Percentiles rank a stretch among this genome's conserved stretches.
Evolutionary conservation across 2,329 filamentous ascomycete species (phyloP).

Genomic region (Dothideomycetidae sp.): DNA sequence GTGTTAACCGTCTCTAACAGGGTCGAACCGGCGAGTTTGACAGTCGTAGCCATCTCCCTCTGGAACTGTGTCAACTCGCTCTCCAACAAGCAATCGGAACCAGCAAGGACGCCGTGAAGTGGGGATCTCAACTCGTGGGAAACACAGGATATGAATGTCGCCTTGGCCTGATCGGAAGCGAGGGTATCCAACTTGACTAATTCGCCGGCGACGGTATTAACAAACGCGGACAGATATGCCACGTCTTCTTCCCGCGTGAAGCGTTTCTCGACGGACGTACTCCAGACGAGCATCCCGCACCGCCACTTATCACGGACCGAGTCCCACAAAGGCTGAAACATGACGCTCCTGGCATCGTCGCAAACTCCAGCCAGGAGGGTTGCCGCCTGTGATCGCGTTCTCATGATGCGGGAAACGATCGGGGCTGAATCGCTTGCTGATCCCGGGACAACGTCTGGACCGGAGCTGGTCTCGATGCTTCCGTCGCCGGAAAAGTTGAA

Average conservation of each 20-base stretch:
- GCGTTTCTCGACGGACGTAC: conserved; percentile 26
- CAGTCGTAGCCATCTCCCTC: conserved; percentile 31
- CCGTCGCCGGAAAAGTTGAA: conserved; percentile 17
- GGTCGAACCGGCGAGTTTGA: conserved; percentile 35
- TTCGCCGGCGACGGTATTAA: conserved; percentile 25
- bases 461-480: conserved; percentile 14
- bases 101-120: conserved; percentile 35
- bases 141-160: conserved; percentile 37
- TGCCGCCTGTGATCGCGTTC: no score
- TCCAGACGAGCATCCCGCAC: conserved; percentile 24
- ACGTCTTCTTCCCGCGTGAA: conserved; percentile 26
- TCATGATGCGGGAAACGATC: no score
- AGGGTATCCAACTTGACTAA: conserved; percentile 25
- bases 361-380: conserved; percentile 18
- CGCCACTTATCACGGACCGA: conserved; percentile 17
- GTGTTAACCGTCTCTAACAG: conserved; percentile 35
- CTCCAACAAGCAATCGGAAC: conserved; percentile 36
- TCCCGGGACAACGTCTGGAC: no score
- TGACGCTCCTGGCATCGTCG: conserved; percentile 31
- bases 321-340: conserved; percentile 40
- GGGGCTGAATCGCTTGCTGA: no score
- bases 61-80: conserved; percentile 28
- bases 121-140: conserved; percentile 38
- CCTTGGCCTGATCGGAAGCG: conserved; percentile 33
- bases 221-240: conserved; percentile 25